Conservation (phyloP, 345 rosid genomes). For the Ceriops zippeliana region DNA sequence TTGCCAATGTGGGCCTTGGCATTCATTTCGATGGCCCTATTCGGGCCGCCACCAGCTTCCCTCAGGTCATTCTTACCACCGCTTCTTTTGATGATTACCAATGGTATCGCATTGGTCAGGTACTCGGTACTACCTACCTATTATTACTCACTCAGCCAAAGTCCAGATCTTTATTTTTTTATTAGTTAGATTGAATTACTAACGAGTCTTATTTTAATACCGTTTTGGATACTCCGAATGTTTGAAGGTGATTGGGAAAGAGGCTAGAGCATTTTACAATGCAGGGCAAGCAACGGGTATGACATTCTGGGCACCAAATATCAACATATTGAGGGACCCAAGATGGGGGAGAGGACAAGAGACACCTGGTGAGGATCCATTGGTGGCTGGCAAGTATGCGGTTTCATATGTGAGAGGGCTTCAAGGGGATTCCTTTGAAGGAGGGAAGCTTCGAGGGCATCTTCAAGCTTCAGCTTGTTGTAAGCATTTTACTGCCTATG, state of each 20-base stretch:
- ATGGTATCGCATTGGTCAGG: constrained; percentile 92
- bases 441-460: constrained; percentile 27
- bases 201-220: not conserved
- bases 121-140: not conserved
- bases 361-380: constrained; percentile 33
- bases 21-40: constrained; percentile 52
- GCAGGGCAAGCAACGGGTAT: constrained; percentile 30
- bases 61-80: constrained; percentile 76
- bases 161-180: not conserved
- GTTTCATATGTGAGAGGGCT: constrained; percentile 30
- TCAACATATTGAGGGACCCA: constrained; percentile 34
- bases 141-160: not conserved
- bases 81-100: constrained; percentile 66
- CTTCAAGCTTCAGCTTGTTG: constrained; percentile 37
- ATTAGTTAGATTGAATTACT: not conserved
- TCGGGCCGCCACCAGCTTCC: constrained; percentile 76
- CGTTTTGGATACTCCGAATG: not conserved
- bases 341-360: constrained; percentile 39
- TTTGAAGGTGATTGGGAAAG: constrained; percentile 26
- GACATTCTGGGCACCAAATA: constrained; percentile 35
- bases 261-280: constrained; percentile 30
- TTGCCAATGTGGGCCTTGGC: constrained; percentile 65
- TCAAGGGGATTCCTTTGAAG: constrained; percentile 29
- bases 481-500: constrained; percentile 34
- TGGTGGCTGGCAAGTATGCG: constrained; percentile 25